Base-by-base conservation (phyloP, 148 eudicot species). In the Silene conica region DNA sequence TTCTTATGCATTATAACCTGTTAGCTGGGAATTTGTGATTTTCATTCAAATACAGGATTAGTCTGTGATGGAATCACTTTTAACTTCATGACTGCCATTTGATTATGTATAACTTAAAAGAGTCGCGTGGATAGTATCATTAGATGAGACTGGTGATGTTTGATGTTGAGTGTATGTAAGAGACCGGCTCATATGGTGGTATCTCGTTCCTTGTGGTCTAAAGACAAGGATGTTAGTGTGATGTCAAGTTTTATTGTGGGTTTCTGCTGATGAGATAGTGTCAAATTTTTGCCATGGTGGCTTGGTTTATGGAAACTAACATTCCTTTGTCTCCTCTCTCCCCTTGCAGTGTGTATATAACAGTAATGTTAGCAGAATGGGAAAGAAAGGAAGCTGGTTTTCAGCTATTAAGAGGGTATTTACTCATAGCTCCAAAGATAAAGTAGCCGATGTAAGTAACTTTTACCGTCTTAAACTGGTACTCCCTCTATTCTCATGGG, bases 311-410 rank as follows among this genome's bases (percentile, higher is more conserved):
- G 26, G 52, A 56, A 26, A n/a, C 65, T 21, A 69, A 58, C 48
- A 64, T 45, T 31, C 52, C 38, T 77, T 45, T 66, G 45, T 74
- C 28, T 67, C 71, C 20, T 23, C 62, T 63, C 71, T 38, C 61
- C 54, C 74, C 34, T 10, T 57, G 63, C 81, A 82, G 87, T 52
- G 70, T 85, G 88, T 82, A 77, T 73, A 41, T 75, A 70, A 77
- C 28, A 83, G 87, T 87, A 80, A 92, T 95, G 99, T 86, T 86
- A 73, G 86, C 77, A 85, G 81, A 55, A 95, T 95, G 99, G 97
- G 97, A 26, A 95, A 87, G 88, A 94, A 90, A 85, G 97, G 99
- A 77, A 87, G 93, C 85, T 95, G 99, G 97, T 89, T 95, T 90
- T 90, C 99, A 67, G 96, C 97, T 48, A 90, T 95, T 77, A 95